Evolutionary conservation across 257 asterid species (phyloP).

Genomic region (Solanum infundibuliforme): DNA sequence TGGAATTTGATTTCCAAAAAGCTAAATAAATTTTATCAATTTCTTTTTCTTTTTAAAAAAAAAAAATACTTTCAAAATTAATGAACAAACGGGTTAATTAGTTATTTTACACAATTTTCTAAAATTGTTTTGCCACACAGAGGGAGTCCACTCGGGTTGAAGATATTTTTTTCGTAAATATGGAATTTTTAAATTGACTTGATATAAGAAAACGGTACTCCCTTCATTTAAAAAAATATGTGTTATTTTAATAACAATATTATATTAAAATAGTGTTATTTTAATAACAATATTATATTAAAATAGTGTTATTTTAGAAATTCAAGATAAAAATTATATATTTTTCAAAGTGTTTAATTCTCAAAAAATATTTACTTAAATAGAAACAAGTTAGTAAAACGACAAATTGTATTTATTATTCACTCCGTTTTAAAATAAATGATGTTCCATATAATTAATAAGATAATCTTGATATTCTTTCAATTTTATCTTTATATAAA

Average conservation of each 20-base stretch:
- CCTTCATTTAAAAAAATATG: not conserved
- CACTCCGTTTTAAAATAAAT: not conserved
- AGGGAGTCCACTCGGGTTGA: not conserved
- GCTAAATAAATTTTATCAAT: too few species aligned
- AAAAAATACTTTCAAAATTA: too few species aligned
- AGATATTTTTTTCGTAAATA: not conserved
- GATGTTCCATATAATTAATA: not conserved
- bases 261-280: too few species aligned
- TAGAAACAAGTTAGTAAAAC: not conserved
- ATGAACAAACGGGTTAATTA: too few species aligned
- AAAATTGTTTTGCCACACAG: not conserved
- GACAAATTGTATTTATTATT: too few species aligned
- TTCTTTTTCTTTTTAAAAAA: too few species aligned
- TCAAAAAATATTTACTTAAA: not conserved
- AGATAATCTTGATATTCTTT: not conserved
- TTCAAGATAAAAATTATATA: not conserved
- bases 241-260: too few species aligned
- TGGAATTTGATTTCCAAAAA: too few species aligned
- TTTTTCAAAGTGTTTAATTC: not conserved
- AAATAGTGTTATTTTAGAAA: too few species aligned
- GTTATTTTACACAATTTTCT: not conserved
- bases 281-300: too few species aligned
- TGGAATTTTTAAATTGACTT: not conserved
- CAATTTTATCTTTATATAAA: too few species aligned
- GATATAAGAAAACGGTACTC: not conserved